Conservation (phyloP, 1,284 basidiomycete genomes). For the Vanrija pseudolonga region DNA sequence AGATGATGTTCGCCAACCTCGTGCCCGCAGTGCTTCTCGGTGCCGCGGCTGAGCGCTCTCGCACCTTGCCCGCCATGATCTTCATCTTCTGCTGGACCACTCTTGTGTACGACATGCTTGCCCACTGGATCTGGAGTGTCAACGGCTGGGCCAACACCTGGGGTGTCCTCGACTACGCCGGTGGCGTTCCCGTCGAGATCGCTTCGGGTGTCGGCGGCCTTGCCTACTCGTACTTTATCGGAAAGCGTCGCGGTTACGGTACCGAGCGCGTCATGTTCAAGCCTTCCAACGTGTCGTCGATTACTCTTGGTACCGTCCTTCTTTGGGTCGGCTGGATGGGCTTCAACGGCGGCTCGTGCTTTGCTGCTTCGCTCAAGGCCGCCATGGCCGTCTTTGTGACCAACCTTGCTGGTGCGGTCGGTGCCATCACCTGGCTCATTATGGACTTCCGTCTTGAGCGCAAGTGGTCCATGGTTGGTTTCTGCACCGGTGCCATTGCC, state of each 20-base stretch:
- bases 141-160: constrained; percentile 86
- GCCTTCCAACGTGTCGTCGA: constrained; percentile 77
- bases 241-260: constrained; percentile 60
- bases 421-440: constrained; percentile 82
- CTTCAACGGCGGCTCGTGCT: constrained; percentile 65
- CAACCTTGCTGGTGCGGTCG: constrained; percentile 56
- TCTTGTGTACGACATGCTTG: constrained; percentile 66
- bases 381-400: constrained; percentile 84
- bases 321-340: constrained; percentile 82
- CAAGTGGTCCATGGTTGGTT: constrained; percentile 78
- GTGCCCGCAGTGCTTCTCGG: constrained; percentile 56
- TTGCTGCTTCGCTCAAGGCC: constrained; percentile 85
- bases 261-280: constrained; percentile 82
- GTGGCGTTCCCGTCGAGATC: constrained; percentile 90
- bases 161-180: constrained; percentile 76
- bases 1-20: constrained; percentile 57
- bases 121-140: constrained; percentile 69
- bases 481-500: constrained; percentile 65
- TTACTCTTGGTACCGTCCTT: constrained; percentile 80
- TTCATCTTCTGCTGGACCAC: constrained; percentile 76
- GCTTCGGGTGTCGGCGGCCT: constrained; percentile 81
- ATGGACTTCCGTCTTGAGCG: constrained; percentile 79
- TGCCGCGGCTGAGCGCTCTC: constrained; percentile 77
- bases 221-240: constrained; percentile 70
- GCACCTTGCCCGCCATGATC: constrained; percentile 81